Evolutionary conservation across 2,329 filamentous ascomycete species (phyloP).

Genomic region (Colletotrichum godetiae): DNA sequence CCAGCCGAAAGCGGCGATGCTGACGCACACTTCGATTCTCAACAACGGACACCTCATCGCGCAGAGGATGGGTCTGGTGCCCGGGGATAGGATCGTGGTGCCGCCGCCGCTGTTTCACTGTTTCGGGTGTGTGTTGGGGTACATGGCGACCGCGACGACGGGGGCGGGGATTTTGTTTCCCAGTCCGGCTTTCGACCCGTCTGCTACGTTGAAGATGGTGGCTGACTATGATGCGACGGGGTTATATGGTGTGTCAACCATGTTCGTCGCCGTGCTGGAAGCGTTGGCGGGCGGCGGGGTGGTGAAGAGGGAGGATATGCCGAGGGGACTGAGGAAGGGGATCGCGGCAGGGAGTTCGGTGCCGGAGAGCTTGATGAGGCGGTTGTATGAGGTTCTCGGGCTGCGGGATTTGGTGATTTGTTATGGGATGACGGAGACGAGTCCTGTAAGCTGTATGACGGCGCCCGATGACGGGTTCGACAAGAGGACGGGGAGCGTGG

Average conservation of each 20-base stretch:
- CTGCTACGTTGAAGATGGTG: constrained; percentile 72
- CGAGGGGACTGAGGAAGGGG: constrained; percentile 76
- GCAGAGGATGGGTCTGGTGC: constrained; percentile 82
- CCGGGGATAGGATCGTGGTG: constrained; percentile 81
- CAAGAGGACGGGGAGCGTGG: constrained; percentile 81
- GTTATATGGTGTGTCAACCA: constrained; percentile 92
- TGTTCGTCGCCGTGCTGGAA: constrained; percentile 91
- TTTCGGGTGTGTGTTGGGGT: constrained; percentile 92
- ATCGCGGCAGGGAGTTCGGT: constrained; percentile 92
- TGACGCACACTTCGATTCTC: constrained; percentile 86
- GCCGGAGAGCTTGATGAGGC: constrained; percentile 82
- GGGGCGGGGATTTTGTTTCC: constrained; percentile 88
- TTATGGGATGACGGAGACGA: constrained; percentile 96
- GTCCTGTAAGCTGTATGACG: constrained; percentile 84
- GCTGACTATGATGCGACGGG: constrained; percentile 66
- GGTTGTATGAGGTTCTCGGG: constrained; percentile 79
- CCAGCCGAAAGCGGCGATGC: constrained; percentile 89
- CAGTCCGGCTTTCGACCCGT: constrained; percentile 85
- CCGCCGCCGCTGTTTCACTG: constrained; percentile 90
- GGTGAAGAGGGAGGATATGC: constrained; percentile 42
- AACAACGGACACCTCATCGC: constrained; percentile 93
- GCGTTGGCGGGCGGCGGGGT: constrained; percentile 65
- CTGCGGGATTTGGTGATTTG: constrained; percentile 89
- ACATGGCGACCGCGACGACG: constrained; percentile 90
- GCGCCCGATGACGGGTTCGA: constrained; percentile 78